Base-by-base conservation (phyloP, 2,329 filamentous ascomycete species). In the Ophiostoma sp. region DNA sequence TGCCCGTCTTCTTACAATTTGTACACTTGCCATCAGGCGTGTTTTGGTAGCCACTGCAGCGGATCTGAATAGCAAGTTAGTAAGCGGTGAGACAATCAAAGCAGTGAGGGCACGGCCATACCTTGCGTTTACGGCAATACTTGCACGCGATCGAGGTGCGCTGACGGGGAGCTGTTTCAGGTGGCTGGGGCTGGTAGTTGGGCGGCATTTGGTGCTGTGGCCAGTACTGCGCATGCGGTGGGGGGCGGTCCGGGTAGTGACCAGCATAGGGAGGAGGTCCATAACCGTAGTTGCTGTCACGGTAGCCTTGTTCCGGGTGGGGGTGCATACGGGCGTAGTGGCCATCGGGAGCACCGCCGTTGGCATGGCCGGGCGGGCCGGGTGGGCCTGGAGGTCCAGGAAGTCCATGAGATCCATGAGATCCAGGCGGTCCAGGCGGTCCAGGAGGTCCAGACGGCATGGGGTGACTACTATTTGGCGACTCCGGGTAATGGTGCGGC, bases 111-210 rank as follows among this genome's bases (percentile, higher is more conserved):
- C 60, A 41, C 52, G 6, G 62, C 55, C 74, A 73, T 73, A 87
- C 85, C 82, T 87, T 87, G 74, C 85, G 79, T 75, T 86, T 85
- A n/a, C 84, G 77, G 74, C 85, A 87, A 71, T 87, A 87, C 67
- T 82, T 80, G 74, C 85, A 87, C 4, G 84, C 84, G 72, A 87
- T 87, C 0, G 84, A 86, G 1, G 84, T 87, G 42, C 85, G 79
- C 74, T 87, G 84, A 36, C 84, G 78, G 1, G 85, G 85, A 3
- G 85, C 84, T 27, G 83, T 81, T 73, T 84, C 83, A 11, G 78
- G 76, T 47, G 78, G 76, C 41, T 75, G 76, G 27, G 73, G 77
- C 52, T 76, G 78, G 18, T 77, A 76, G 44, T 72, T 75, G 3
- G 70, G 71, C 72, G 76, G 49, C 71, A 72, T 71, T 7, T 69